Evolutionary conservation across 2,329 filamentous ascomycete genomes (phyloP), one percentile per base, ranked within the genome.

Genomic region (Ascochyta koolunga): DNA sequence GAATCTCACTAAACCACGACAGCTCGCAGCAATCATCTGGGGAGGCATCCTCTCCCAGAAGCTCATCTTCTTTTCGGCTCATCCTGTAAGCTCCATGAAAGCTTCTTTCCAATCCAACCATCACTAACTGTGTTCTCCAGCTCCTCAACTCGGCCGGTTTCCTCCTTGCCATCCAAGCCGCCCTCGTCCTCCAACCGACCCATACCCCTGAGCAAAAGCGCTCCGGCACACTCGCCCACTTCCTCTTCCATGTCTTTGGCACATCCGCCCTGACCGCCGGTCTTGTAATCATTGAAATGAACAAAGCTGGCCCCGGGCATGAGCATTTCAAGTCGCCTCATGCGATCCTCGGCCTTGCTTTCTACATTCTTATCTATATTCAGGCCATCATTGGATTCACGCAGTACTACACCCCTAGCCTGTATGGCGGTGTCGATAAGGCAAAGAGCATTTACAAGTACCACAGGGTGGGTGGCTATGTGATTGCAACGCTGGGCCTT

Each of bases 381-480:
- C 95, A 98, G 77, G 88, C 90, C 38, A 43, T 88, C 1, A 83
- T 96, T 25, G 93, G 95, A 15, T 84, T 96, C 59, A 89, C 90
- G 27, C 90, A 95, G 78, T 97, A 89, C 80, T 91, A 86, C 54
- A 79, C 84, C 2, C 93, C 93, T 0, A 69, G 71, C 0, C 66
- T 96, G 1, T 96, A 93, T 66, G 93, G 93, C 5, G 86, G 90
- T 50, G 86, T 88, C 59, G 87, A 90, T 22, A 86, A 86, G 3
- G 93, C 92, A 18, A 96, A 93, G 82, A 81, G 81, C 21, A 74
- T 96, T 36, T 98, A 93, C 82, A 97, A 96, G 77, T 96, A 93
- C 67, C 95, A 98, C 74, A 86, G 93, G 25, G 77, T 83, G 48
- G 83, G 81, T 19, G 95, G 93, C 2, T 98, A 99, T 71, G 61